Percentiles rank a stretch among this genome's conserved stretches.
Evolutionary conservation across 2,329 filamentous ascomycete species (phyloP).

Genomic region (Colletotrichum sansevieriae): DNA sequence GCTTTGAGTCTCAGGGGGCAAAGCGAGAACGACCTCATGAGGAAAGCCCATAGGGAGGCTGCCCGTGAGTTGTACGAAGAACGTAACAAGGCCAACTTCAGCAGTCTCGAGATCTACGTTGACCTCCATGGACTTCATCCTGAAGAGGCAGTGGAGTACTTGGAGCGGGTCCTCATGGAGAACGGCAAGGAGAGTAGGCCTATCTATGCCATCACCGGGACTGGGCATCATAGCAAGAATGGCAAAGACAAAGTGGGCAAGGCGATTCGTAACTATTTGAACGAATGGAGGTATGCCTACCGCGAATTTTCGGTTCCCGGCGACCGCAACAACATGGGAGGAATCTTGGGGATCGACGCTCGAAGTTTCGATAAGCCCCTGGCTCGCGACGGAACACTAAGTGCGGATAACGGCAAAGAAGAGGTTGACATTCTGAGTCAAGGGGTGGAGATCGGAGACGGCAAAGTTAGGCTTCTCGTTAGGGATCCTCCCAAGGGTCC

Average conservation of each 20-base stretch:
- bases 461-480: constrained; percentile 75
- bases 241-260: constrained; percentile 99
- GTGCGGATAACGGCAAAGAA: constrained; percentile 57
- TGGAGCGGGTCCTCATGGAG: constrained; percentile 88
- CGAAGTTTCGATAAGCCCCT: constrained; percentile 76
- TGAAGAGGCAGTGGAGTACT: constrained; percentile 94
- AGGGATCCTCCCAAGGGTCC: constrained; percentile 71
- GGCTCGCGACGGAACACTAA: constrained; percentile 58
- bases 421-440: constrained; percentile 72
- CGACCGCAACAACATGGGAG: constrained; percentile 86
- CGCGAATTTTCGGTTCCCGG: constrained; percentile 96
- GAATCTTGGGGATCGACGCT: constrained; percentile 77
- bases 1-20: constrained; percentile 93
- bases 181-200: constrained; percentile 80
- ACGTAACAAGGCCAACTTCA: constrained; percentile 78
- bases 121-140: constrained; percentile 99
- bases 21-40: constrained; percentile 97
- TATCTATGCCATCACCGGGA: constrained; percentile 96
- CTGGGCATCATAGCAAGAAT: constrained; percentile 97
- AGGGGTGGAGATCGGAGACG: constrained; percentile 76
- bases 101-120: constrained; percentile 84
- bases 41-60: constrained; percentile 94
- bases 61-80: constrained; percentile 93
- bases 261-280: constrained; percentile 89
- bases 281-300: constrained; percentile 96